Evolutionary conservation across 352 stramenopile genomes (phyloP), one percentile per base, ranked within the genome.

Genomic region (Globisporangium cederbergense): DNA sequence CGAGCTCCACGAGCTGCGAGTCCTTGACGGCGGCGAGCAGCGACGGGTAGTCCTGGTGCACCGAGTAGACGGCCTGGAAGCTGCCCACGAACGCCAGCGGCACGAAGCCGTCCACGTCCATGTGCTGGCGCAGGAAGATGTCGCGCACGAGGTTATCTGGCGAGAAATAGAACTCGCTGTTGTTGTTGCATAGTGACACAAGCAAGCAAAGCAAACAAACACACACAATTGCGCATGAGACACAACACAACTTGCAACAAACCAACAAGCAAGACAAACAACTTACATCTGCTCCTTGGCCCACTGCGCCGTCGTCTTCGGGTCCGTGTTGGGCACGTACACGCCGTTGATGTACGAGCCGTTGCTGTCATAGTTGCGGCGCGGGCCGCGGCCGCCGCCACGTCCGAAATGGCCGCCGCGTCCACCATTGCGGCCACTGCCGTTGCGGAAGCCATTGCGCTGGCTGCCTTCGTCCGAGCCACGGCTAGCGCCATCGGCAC

Each of bases 91-190:
- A 96, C 34, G 89, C 88, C 36, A 97, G 69, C 16, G 89, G 89
- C 58, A 97, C 88, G 70, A 84, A 97, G 61, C 88, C 89, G 47
- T 96, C 85, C 13, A 92, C 76, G 64, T 95, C 89, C 83, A 96
- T 94, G 76, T 93, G 80, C 65, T 90, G 83, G 63, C 86, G 84
- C 58, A 93, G 54, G 61, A 95, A 93, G 55, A 91, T 93, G 65
- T 95, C 86, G 22, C 81, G 83, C 64, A 93, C 83, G 52, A 95
- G 73, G 59, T 95, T 95, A 64, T 89, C 83, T 25, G 83, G 81
- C 36, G 82, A 87, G 46, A 95, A 93, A 71, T 93, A 93, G 71
- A 95, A 95, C 67, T 95, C 86, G 77, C 84, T 95, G 49, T 49
- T 46, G 40, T 18, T 46, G 40, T 18, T 46, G 40, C 25, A 46